Evolutionary conservation across 352 stramenopile genomes (phyloP).

Genomic region (Phytopythium aichiense): DNA sequence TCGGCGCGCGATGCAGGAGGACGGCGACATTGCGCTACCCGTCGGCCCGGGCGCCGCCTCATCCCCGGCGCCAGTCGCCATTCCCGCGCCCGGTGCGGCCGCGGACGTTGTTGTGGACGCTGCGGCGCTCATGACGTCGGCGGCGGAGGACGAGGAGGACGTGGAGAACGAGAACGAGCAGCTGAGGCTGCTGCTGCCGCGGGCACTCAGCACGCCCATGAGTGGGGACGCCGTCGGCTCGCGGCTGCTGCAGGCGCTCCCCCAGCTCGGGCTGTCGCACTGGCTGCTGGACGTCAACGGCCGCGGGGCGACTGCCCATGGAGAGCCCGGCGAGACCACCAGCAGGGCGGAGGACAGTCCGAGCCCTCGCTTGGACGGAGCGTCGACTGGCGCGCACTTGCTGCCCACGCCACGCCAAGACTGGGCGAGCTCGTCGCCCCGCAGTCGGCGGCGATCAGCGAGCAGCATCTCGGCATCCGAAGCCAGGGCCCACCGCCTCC

Average conservation of each 20-base stretch:
- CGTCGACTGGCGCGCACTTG: conserved; percentile 13
- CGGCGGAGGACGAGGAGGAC: background rate
- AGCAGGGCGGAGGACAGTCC: background rate
- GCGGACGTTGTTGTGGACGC: background rate
- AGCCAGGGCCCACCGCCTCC: background rate
- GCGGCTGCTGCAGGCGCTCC: conserved; percentile 27
- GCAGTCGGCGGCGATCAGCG: conserved; percentile 1
- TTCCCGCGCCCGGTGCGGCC: background rate
- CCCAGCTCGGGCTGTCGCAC: conserved; percentile 25
- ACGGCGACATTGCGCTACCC: too few relatives aligned
- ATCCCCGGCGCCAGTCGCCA: too few relatives aligned
- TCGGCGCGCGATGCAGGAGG: background rate
- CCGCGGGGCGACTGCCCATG: background rate
- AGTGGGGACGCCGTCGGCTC: conserved; percentile 24
- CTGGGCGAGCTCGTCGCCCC: background rate
- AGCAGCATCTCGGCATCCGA: background rate
- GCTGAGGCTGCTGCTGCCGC: conserved; percentile 6
- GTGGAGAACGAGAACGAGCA: background rate
- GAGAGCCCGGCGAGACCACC: background rate
- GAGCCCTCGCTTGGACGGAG: background rate
- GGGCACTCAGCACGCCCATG: conserved; percentile 16
- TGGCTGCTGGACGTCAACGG: conserved; percentile 29
- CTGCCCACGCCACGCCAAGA: background rate
- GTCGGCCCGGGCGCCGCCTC: too few relatives aligned
- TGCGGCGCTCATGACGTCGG: background rate